phyloP scores from a whole-genome alignment of 2,329 filamentous ascomycete species.

The Atkinsonella hypoxylon region DNA sequence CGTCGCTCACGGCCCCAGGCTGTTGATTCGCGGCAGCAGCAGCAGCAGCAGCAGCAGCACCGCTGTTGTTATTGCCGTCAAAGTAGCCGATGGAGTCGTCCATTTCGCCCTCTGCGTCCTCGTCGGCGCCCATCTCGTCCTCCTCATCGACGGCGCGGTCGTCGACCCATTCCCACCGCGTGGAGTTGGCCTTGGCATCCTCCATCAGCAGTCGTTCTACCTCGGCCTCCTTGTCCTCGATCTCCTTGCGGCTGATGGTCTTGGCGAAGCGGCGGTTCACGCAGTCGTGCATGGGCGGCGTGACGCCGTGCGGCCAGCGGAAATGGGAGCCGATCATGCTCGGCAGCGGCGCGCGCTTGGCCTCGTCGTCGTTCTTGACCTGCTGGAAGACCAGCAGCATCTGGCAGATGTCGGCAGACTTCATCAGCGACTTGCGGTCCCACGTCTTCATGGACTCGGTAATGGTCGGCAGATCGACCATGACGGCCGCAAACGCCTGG shows the following conservation, averaged over 20 bases:
- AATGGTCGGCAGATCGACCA: constrained; percentile 78
- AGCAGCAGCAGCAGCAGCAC: too few species aligned
- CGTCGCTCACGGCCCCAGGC: constrained; percentile 16
- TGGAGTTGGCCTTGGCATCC: constrained; percentile 50
- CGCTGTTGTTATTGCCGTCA: constrained; percentile 7
- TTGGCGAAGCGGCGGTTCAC: constrained; percentile 74
- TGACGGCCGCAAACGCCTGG: constrained; percentile 60
- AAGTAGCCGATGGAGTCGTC: constrained; percentile 32
- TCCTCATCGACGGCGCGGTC: constrained; percentile 33
- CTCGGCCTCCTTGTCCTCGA: constrained; percentile 71
- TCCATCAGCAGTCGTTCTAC: constrained; percentile 62
- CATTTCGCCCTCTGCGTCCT: constrained; percentile 37
- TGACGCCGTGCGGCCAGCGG: constrained; percentile 76
- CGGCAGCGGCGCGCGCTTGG: constrained; percentile 55
- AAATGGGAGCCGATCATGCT: constrained; percentile 55
- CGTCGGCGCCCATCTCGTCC: constrained; percentile 27
- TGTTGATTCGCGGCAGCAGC: neutral
- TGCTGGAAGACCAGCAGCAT: constrained; percentile 71
- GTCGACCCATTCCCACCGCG: constrained; percentile 54
- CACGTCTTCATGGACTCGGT: constrained; percentile 89
- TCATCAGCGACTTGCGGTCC: constrained; percentile 80
- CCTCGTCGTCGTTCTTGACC: constrained; percentile 55
- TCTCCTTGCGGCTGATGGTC: constrained; percentile 69
- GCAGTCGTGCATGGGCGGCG: constrained; percentile 78
- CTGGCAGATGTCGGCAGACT: constrained; percentile 78